Evolutionary conservation across 306 rosid species (phyloP).

Genomic region (Bauhinia variegata): DNA sequence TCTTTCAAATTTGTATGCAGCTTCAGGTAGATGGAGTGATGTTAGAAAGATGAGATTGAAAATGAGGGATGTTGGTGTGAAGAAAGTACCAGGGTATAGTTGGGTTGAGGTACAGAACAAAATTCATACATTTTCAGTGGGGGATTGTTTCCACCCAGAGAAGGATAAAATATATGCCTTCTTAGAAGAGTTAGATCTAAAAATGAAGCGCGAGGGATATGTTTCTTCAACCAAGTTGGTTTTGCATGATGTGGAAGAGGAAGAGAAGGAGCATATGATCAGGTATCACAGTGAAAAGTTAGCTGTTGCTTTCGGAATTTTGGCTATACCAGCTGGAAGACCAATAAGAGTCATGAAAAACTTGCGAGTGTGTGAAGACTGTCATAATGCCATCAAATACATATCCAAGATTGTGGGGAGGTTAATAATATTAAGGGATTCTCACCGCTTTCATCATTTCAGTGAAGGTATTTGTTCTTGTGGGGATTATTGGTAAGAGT

Average conservation of each 20-base stretch:
- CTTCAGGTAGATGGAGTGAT: constrained; percentile 87
- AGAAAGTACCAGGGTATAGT: constrained; percentile 81
- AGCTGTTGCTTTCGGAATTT: constrained; percentile 88
- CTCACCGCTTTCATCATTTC: constrained; percentile 90
- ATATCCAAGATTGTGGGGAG: constrained; percentile 82
- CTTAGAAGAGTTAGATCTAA: constrained; percentile 71
- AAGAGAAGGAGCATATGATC: constrained; percentile 82
- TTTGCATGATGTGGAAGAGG: constrained; percentile 92
- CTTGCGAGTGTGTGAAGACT: constrained; percentile 83
- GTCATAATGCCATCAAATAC: constrained; percentile 82
- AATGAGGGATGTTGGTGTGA: constrained; percentile 76
- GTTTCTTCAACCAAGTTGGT: constrained; percentile 80
- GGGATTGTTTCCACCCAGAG: constrained; percentile 73
- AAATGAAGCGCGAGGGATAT: constrained; percentile 76
- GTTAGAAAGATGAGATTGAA: constrained; percentile 71
- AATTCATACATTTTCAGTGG: constrained; percentile 72
- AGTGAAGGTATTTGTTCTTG: constrained; percentile 73
- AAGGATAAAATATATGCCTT: constrained; percentile 67
- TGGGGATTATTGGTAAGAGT: constrained; percentile 78
- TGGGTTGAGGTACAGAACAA: constrained; percentile 84
- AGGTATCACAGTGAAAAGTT: constrained; percentile 87
- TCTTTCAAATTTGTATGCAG: constrained; percentile 86
- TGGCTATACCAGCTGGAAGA: constrained; percentile 73
- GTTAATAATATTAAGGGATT: constrained; percentile 75
- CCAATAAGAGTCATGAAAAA: constrained; percentile 84